phyloP scores from a whole-genome alignment of 306 rosid species.

The Acacia confusa region DNA sequence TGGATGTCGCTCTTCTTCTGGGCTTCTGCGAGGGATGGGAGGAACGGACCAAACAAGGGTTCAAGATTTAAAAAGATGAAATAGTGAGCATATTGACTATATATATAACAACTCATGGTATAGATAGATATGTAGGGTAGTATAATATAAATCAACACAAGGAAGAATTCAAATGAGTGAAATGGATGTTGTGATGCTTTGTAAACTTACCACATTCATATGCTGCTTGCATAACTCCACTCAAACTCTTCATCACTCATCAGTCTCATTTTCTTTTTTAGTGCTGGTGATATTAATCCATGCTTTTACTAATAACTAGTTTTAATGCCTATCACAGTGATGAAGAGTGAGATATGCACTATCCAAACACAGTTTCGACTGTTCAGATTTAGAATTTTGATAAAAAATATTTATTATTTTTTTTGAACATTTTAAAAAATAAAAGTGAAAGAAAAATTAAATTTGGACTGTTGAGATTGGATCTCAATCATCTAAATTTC shows the following conservation, averaged over 20 bases:
- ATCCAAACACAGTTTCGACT: too few species aligned
- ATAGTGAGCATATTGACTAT: slow-evolving; percentile 36
- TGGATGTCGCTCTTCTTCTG: slow-evolving; percentile 98
- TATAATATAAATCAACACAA: not conserved
- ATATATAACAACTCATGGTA: not conserved
- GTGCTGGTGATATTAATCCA: not conserved
- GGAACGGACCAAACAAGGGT: slow-evolving; percentile 52
- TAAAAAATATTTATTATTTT: too few species aligned
- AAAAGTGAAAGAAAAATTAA: too few species aligned
- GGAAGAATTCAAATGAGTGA: not conserved
- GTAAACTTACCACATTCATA: not conserved
- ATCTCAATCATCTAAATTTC: too few species aligned
- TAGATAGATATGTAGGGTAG: slow-evolving; percentile 15
- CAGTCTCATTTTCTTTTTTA: not conserved
- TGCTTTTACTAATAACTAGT: too few species aligned
- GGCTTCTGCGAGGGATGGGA: slow-evolving; percentile 72
- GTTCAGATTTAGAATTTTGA: too few species aligned
- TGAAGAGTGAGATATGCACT: too few species aligned
- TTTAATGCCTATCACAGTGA: too few species aligned
- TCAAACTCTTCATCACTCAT: not conserved
- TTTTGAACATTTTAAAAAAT: too few species aligned
- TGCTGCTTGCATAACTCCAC: not conserved
- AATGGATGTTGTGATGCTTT: not conserved
- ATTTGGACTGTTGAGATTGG: too few species aligned
- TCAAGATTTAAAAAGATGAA: slow-evolving; percentile 51